Conservation (phyloP, 768 basidiomycete genomes). For the Suillus decipiens region DNA sequence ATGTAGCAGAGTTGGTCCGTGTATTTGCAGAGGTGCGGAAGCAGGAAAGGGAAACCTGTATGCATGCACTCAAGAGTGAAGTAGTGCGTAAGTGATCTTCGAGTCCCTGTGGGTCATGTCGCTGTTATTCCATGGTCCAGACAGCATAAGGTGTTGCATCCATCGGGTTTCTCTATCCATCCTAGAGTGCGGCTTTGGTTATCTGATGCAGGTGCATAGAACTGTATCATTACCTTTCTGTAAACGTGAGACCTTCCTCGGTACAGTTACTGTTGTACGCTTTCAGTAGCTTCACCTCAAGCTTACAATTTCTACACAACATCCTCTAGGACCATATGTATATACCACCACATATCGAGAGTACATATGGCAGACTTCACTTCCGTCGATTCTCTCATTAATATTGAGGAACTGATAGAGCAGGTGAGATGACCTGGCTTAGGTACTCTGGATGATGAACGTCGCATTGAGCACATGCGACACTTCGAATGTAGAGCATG, state of each 20-base stretch:
- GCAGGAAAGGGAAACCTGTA: constrained; percentile 3
- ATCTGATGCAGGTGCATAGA: background rate
- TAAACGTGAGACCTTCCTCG: background rate
- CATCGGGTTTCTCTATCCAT: background rate
- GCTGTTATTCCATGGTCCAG: background rate
- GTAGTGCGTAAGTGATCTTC: background rate
- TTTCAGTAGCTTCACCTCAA: background rate
- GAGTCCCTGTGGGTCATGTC: background rate
- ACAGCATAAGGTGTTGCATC: too few species aligned
- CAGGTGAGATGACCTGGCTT: too few species aligned
- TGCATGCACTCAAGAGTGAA: background rate
- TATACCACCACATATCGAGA: background rate
- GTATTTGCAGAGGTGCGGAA: constrained; percentile 6
- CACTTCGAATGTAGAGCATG: too few species aligned
- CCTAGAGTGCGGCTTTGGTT: background rate
- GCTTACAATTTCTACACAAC: background rate
- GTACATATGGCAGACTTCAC: background rate
- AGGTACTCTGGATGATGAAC: too few species aligned
- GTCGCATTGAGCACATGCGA: too few species aligned
- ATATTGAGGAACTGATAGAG: too few species aligned
- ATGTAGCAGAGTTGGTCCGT: background rate
- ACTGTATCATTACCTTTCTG: background rate
- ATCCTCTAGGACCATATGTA: background rate
- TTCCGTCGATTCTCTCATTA: too few species aligned
- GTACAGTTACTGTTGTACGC: background rate